Conservation (phyloP, 2,329 filamentous ascomycete species). For the Alternaria incomplexa region DNA sequence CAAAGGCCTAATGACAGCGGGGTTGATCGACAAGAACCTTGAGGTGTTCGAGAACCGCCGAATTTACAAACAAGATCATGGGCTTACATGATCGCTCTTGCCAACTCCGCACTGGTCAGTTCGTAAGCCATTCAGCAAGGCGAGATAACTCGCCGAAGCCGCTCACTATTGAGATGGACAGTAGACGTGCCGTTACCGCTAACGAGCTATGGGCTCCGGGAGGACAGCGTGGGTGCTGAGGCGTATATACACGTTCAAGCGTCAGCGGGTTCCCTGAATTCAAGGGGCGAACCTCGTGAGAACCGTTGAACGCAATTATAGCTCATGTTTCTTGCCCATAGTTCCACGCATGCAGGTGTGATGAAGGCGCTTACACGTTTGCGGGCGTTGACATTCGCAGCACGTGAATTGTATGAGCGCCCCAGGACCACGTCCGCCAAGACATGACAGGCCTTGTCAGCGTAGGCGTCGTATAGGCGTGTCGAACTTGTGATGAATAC, state of each 20-base stretch:
- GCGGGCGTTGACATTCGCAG: slow-evolving; percentile 27
- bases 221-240: background rate
- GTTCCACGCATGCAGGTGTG: slow-evolving; percentile 2
- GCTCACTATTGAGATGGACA: background rate
- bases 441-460: slow-evolving; percentile 1
- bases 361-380: slow-evolving; percentile 10
- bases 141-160: slow-evolving; percentile 10
- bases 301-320: background rate
- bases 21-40: slow-evolving; percentile 1
- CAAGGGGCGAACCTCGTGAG: background rate
- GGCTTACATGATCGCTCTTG: slow-evolving; percentile 16
- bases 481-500: slow-evolving; percentile 13
- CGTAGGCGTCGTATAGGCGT: slow-evolving; percentile 21
- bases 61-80: background rate
- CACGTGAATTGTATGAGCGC: slow-evolving; percentile 23
- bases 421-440: background rate
- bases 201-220: background rate
- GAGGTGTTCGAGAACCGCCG: slow-evolving; percentile 6
- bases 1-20: background rate
- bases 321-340: background rate
- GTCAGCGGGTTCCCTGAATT: background rate
- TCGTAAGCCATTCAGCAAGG: slow-evolving; percentile 22
- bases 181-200: background rate
- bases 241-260: background rate
- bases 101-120: slow-evolving; percentile 20